Percentiles rank a stretch among this genome's conserved stretches.
These are phyloP conservation scores for Alectoria sarmentosa DNA, from an alignment of 495 filamentous ascomycete species.

Conservation along the genomic window DNA sequence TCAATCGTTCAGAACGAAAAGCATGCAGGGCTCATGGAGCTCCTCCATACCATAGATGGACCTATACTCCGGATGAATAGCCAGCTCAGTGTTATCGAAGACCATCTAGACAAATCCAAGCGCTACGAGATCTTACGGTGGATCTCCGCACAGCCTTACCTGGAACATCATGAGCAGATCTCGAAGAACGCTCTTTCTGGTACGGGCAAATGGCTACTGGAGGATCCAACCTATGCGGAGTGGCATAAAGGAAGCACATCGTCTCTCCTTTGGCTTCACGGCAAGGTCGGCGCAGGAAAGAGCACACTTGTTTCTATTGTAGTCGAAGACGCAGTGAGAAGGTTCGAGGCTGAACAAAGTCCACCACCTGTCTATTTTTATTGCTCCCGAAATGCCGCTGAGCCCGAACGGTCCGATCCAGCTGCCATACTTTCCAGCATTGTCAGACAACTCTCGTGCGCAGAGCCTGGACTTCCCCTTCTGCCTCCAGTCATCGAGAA, in stretches of 20 bases:
- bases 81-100: neutral
- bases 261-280: constrained; percentile 12
- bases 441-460: constrained; percentile 28
- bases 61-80: neutral
- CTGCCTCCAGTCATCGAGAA: constrained; percentile 21
- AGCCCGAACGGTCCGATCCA: constrained; percentile 29
- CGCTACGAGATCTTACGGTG: constrained; percentile 6
- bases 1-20: neutral
- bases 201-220: constrained; percentile 7
- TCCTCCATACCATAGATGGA: neutral
- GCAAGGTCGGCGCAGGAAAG: neutral
- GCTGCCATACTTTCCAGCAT: constrained; percentile 32
- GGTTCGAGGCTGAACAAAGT: neutral
- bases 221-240: neutral
- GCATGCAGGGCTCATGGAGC: neutral
- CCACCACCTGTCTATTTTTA: constrained; percentile 31
- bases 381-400: constrained; percentile 30
- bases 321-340: neutral
- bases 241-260: constrained; percentile 8
- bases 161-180: constrained; percentile 4
- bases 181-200: neutral
- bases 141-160: constrained; percentile 1
- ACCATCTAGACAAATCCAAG: neutral
- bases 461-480: constrained; percentile 17
- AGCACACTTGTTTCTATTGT: constrained; percentile 9